Evolutionary conservation across 495 filamentous ascomycete genomes (phyloP).

Genomic region (Neurospora sp.): DNA sequence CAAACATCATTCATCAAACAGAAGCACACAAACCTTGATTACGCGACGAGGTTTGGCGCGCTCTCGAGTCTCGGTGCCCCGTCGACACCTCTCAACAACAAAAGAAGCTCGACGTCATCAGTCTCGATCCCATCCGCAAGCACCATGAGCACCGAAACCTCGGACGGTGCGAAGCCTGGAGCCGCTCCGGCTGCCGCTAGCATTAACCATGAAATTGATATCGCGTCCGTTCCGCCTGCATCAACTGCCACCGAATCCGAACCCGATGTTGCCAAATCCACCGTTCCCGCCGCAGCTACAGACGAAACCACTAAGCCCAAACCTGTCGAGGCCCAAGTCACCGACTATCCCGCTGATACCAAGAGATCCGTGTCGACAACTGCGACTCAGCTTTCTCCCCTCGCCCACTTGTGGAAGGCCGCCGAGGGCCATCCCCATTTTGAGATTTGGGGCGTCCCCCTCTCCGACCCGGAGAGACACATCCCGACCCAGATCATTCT

Average conservation of each 20-base stretch:
- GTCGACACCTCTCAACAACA: not conserved
- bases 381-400: slow-evolving; percentile 3
- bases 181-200: not conserved
- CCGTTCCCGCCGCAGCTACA: too few species aligned
- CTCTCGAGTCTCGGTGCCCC: not conserved
- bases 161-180: not conserved
- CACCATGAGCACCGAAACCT: not conserved
- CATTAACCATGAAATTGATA: too few species aligned
- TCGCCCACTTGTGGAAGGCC: slow-evolving; percentile 26
- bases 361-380: not conserved
- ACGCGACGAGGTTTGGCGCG: not conserved
- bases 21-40: not conserved
- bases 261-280: not conserved
- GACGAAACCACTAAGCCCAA: not conserved
- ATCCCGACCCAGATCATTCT: slow-evolving; percentile 70
- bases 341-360: not conserved
- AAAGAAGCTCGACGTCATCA: not conserved
- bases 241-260: not conserved
- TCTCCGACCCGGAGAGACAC: slow-evolving; percentile 42
- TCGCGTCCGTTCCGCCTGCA: not conserved
- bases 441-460: slow-evolving; percentile 72
- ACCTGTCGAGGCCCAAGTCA: not conserved
- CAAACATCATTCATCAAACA: not conserved
- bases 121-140: not conserved
- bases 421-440: slow-evolving; percentile 34